Conservation (phyloP, 768 basidiomycete species). For the Boletus tylopilopsis region DNA sequence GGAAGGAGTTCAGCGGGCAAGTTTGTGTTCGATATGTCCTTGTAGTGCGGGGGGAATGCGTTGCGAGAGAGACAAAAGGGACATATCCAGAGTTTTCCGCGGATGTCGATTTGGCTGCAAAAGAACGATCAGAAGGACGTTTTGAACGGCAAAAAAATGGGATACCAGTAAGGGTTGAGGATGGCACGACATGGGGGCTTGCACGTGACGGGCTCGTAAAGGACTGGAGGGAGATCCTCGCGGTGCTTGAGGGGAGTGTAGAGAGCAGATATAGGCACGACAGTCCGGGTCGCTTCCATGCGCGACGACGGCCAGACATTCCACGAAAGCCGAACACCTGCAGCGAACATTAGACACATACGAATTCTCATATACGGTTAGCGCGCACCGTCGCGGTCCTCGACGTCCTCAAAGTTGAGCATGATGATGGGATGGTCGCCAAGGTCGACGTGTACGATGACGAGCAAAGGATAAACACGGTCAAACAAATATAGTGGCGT, state of each 20-base stretch:
- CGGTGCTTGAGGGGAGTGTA: constrained; percentile 94
- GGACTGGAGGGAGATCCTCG: constrained; percentile 90
- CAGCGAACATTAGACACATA: neutral
- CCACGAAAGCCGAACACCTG: constrained; percentile 95
- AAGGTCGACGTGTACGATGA: constrained; percentile 27
- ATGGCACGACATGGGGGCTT: constrained; percentile 97
- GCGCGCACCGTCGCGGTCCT: constrained; percentile 87
- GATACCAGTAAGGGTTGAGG: constrained; percentile 94
- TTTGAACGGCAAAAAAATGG: constrained; percentile 5
- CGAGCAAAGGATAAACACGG: constrained; percentile 14
- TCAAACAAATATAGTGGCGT: constrained; percentile 19
- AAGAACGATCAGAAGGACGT: neutral
- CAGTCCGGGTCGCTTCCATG: constrained; percentile 96
- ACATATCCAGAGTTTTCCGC: constrained; percentile 99
- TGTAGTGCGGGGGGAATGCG: constrained; percentile 97
- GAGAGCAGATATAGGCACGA: constrained; percentile 96
- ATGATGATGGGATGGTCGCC: constrained; percentile 34
- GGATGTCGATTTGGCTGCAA: constrained; percentile 92
- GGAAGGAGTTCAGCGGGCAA: constrained; percentile 93
- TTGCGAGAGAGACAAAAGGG: constrained; percentile 98
- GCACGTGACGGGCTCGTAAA: constrained; percentile 98
- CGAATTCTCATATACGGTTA: neutral
- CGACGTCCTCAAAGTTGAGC: constrained; percentile 94
- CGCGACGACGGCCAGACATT: constrained; percentile 98
- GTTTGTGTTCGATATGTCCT: constrained; percentile 96